These are phyloP conservation scores for Calonectria hongkongensis DNA, from an alignment of 2,329 filamentous ascomycete species.

Conservation along the genomic window DNA sequence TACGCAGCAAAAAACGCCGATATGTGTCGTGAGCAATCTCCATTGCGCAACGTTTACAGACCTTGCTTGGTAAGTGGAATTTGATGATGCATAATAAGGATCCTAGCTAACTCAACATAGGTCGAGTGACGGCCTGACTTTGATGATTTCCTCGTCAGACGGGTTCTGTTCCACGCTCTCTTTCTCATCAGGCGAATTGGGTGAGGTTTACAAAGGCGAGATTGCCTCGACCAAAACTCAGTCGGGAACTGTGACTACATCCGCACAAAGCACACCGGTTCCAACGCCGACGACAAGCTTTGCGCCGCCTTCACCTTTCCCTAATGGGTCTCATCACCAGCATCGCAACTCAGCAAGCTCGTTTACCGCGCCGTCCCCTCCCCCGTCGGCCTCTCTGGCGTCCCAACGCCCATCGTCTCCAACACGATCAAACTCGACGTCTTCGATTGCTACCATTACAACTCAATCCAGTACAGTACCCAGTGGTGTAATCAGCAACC, in stretches of 20 bases:
- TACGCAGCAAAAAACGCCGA: conserved; percentile 94
- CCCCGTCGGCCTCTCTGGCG: conserved; percentile 73
- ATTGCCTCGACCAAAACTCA: conserved; percentile 70
- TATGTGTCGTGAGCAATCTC: conserved; percentile 96
- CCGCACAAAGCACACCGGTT: conserved; percentile 80
- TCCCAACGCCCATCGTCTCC: conserved; percentile 84
- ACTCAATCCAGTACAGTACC: conserved; percentile 74
- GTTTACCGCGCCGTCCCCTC: conserved; percentile 75
- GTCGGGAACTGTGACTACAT: conserved; percentile 65
- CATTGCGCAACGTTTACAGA: conserved; percentile 99
- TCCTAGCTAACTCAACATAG: conserved; percentile 60
- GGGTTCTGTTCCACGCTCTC: conserved; percentile 96
- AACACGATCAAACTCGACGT: conserved; percentile 88
- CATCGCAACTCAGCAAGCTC: conserved; percentile 76
- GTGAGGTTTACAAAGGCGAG: conserved; percentile 85
- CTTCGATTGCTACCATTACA: conserved; percentile 85
- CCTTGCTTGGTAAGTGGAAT: conserved; percentile 85
- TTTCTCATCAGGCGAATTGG: conserved; percentile 89
- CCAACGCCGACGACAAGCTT: conserved; percentile 81
- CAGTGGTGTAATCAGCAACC: conserved; percentile 81
- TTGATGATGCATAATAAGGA: background rate
- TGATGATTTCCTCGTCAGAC: conserved; percentile 98
- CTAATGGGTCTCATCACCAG: conserved; percentile 68
- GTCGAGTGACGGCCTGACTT: conserved; percentile 71
- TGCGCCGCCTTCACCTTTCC: conserved; percentile 76